Evolutionary conservation across 2,329 filamentous ascomycete species (phyloP), one percentile per base, ranked within the genome.

Genomic region (Exophiala bonariae): DNA sequence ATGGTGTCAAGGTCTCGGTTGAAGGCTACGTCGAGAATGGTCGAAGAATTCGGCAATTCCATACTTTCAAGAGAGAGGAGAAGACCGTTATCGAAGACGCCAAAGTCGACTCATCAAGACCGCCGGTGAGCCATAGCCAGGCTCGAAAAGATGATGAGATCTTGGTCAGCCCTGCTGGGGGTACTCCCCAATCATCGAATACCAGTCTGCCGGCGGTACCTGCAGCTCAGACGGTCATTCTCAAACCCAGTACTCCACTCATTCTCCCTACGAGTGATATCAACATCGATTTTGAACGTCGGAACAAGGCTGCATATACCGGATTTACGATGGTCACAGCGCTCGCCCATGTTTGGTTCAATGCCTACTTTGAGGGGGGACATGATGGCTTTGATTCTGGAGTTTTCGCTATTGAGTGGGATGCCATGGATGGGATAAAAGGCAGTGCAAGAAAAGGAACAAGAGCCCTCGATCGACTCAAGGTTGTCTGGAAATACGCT

Each of bases 311-410:
- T 1, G 79, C 81, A 3, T 87, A 87, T 60, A 78, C 78, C 5
- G 86, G 89, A 1, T 80, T 89, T 57, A 90, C 89, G 0, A 89
- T 97, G 83, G 89, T 96, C 3, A 96, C 92, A 0, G 85, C 91
- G 0, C 85, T 97, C 8, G 91, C 91, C 0, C 92, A 97, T 61
- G 88, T 96, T 13, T 99, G 93, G 93, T 96, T 96, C 75, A 99
- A 99, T 62, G 76, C 84, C 2, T 97, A 84, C 68, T 97, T 97
- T 60, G 93, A 97, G 69, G 90, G 91, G 35, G 88, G 87, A 18
- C 43, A 47, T 36, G 70, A 75, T 13, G 76, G 88, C 0, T 78
- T 86, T 39, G 78, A 84, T 34, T 87, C 79, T 8, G 92, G 85
- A 8, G 75, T 86, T 5, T 88, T 87, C 62, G 80, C 84, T 52